Base-by-base conservation (phyloP, 495 filamentous ascomycete species). In the Aspergillus baeticus region DNA sequence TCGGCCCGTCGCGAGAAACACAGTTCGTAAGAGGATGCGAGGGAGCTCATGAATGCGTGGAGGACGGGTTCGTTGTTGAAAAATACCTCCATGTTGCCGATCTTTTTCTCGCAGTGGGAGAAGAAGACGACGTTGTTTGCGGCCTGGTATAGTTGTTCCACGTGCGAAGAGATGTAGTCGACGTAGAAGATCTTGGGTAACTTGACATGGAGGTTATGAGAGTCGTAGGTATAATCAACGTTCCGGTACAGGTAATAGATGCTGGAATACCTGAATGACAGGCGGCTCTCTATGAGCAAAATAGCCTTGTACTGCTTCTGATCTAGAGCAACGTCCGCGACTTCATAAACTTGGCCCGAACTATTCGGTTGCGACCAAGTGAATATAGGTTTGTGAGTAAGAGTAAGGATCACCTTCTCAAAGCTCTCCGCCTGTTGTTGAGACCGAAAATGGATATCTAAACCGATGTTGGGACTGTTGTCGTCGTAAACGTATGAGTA, bases 151-250 rank as follows among this genome's bases (percentile, higher is more conserved):
- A 76, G 55, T 35, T 70, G 63, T 18, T 75, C 68, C 3, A 70
- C 63, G 26, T 75, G 72, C 0, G 63, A 68, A 5, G 73, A 76
- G 22, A 76, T 61, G 38, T 76, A 76, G 23, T 74, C 64, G n/a
- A 67, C 64, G 57, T 62, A 65, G 31, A 66, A 70, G 10, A 69
- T 54, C 8, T 58, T 54, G 5, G 68, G 68, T 35, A 76, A 69
- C 3, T 53, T 64, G 23, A 75, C 61, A 15, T 65, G 65, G 36
- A 59, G 46, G 11, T 54, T 49, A 10, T 61, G 51, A 46, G 67
- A 60, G 10, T 71, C 63, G 29, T 65, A 75, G 44, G 37, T 48
- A 45, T 68, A 76, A 50, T 76, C 67, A 2, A 63, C 60, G 29
- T 74, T 65, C 13, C 68, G 61, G 50, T 70, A 74, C 8, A 74